Conservation (phyloP, 257 asterid genomes). For the Solanum corneliomulleri region DNA sequence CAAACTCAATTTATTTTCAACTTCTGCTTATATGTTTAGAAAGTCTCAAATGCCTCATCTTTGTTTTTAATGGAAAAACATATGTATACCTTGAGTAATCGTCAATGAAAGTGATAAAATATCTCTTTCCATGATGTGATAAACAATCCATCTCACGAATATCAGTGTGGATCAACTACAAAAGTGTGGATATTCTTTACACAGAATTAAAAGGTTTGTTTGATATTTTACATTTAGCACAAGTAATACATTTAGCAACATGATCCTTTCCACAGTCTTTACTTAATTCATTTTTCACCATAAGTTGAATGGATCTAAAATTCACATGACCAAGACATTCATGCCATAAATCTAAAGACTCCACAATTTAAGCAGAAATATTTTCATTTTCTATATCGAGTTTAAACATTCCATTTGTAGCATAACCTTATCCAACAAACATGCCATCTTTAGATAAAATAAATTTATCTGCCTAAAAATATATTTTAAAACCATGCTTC, state of each 20-base stretch:
- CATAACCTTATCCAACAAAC: background rate
- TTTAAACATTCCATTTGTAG: background rate
- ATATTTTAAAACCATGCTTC: background rate
- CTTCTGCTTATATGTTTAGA: background rate
- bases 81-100: background rate
- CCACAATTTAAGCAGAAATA: background rate
- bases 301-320: background rate
- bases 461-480: background rate
- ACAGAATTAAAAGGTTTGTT: background rate
- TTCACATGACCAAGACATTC: background rate
- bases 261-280: background rate
- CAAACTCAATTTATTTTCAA: background rate
- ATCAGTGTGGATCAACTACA: background rate
- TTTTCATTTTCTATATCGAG: background rate
- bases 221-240: background rate
- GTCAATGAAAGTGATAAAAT: background rate
- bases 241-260: too few relatives aligned
- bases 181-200: too few relatives aligned
- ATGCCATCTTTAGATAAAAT: background rate
- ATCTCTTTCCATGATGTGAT: background rate
- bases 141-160: background rate
- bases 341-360: background rate
- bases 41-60: background rate
- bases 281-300: too few relatives aligned
- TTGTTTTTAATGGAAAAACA: background rate